Conservation (phyloP, 176 grass and related monocot genomes). For the Phoenix roebelenii region DNA sequence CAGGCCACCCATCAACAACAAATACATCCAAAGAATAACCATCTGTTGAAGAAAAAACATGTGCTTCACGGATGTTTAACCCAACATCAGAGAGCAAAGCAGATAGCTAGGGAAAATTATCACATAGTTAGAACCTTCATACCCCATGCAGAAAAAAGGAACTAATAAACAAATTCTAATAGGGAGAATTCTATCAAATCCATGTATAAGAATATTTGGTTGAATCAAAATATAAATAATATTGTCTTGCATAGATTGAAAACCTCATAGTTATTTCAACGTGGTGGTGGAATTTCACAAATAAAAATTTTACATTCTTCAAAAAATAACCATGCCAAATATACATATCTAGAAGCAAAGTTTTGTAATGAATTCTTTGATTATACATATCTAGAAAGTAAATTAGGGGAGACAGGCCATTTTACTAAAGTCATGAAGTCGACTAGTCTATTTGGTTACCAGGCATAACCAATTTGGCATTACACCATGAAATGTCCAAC, state of each 20-base stretch:
- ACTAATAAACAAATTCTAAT: not conserved
- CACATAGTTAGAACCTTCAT: not conserved
- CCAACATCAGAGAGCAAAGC: slow-evolving; percentile 65
- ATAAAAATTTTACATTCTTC: too few relatives aligned
- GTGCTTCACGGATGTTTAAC: slow-evolving; percentile 91
- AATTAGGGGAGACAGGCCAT: too few relatives aligned
- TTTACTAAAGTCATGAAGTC: too few relatives aligned
- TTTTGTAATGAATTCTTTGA: too few relatives aligned
- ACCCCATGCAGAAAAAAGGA: not conserved
- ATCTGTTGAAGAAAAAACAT: slow-evolving; percentile 96
- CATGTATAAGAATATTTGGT: too few relatives aligned
- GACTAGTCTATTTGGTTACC: too few relatives aligned
- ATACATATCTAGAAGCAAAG: too few relatives aligned
- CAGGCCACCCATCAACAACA: slow-evolving; percentile 88
- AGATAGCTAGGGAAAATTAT: slow-evolving; percentile 50
- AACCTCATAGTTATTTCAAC: slow-evolving; percentile 1
- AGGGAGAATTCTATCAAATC: too few relatives aligned
- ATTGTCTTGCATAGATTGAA: not conserved
- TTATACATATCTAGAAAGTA: too few relatives aligned
- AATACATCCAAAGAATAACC: slow-evolving; percentile 91
- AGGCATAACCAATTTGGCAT: too few relatives aligned
- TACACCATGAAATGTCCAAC: too few relatives aligned
- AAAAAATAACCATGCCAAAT: too few relatives aligned
- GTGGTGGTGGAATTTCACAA: not conserved
- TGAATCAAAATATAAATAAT: not conserved